Conservation (phyloP, 169 alveolate genomes). For the Plasmodium knowlesi region DNA sequence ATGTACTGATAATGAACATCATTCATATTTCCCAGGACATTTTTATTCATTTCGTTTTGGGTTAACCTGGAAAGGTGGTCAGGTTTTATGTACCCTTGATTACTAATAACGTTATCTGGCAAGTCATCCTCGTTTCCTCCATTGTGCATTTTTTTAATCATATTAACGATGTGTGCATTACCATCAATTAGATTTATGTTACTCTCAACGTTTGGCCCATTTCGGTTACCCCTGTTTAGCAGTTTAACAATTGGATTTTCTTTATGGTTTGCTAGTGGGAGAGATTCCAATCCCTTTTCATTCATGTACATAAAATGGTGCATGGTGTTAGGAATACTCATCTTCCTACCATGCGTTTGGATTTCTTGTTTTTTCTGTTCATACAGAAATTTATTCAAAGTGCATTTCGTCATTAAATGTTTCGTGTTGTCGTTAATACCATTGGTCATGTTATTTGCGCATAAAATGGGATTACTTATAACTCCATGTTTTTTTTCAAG, state of each 20-base stretch:
- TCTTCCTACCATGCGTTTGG: not conserved
- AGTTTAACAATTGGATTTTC: slow-evolving; percentile 12
- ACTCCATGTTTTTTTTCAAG: slow-evolving; percentile 12
- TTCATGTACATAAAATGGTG: not conserved
- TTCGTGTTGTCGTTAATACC: slow-evolving; percentile 22
- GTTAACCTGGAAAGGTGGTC: not conserved
- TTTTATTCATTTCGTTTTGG: not conserved
- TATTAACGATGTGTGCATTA: not conserved
- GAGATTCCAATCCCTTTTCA: not conserved
- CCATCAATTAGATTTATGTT: not conserved
- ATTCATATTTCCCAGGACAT: not conserved
- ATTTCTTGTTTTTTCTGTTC: slow-evolving; percentile 1
- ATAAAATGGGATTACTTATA: not conserved
- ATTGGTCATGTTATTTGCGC: not conserved
- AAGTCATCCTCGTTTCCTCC: not conserved
- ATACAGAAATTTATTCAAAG: slow-evolving; percentile 24
- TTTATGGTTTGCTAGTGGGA: not conserved
- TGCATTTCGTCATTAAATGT: not conserved
- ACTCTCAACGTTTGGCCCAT: not conserved
- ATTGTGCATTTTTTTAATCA: not conserved
- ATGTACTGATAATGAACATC: not conserved
- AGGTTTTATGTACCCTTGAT: not conserved
- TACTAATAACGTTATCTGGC: not conserved
- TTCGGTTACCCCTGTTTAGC: not conserved
- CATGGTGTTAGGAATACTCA: not conserved